Evolutionary conservation across 345 rosid genomes (phyloP), one percentile per base, ranked within the genome.

Genomic region (Eutrema yunnanense): DNA sequence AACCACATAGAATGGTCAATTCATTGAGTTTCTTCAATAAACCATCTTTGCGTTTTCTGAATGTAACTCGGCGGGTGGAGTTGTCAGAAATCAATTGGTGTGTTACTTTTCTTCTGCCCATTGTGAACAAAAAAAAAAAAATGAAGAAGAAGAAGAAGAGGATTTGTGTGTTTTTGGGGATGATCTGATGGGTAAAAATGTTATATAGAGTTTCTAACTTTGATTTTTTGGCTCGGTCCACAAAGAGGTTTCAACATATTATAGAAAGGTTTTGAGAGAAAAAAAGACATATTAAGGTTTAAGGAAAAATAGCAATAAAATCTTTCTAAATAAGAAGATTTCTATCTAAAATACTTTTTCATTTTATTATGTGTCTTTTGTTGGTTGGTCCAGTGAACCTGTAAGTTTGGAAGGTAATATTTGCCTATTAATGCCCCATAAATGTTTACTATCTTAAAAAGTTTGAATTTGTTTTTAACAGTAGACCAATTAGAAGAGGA

Each of bases 61-160:
- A 69, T 13, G 78, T 79, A 8, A 70, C 75, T 54, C 74, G 60
- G 2, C 81, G 71, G 43, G 72, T 70, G 9, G 74, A 3, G 43
- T 63, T 46, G 19, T 79, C 74, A 9, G 56, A 30, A 27, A 79
- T 79, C 63, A 63, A 57, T 36, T 63, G 75, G 22, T 73, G 78
- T 16, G 70, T 73, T 11, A 79, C 72, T 30, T 79, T 79, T 65
- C 74, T 73, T 63, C 81, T 73, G 0, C 75, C 78, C 81, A 78
- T 78, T 14, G 16, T 57, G 51, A 33, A 8, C n/a, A 14, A 48
- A 8, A 12, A 9, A 16, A 12, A 9, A 16, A 16, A 40, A 29
- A 16, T 9, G 3, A 37, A 47, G 30, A 40, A 12, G n/a, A 43
- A 13, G 48, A 43, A 3, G 29, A 19, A 44, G 26, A 69, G 5